Evolutionary conservation across 1,284 basidiomycete genomes (phyloP).

Genomic region (Cryptococcus jaspeensis): DNA sequence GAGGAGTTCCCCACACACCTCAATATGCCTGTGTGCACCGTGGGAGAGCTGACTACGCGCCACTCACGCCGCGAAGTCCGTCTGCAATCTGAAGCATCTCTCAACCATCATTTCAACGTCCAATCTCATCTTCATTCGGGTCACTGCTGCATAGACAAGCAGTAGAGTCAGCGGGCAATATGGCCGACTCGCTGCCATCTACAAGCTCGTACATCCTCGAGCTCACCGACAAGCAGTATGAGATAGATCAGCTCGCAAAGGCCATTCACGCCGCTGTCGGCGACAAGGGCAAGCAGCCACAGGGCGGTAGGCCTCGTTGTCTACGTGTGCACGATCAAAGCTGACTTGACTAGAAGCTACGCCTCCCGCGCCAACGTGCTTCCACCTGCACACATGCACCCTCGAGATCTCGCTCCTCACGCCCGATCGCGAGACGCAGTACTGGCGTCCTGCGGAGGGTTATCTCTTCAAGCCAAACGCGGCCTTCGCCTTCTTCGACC

Average conservation of each 20-base stretch:
- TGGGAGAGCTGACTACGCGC: too few relatives aligned
- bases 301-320: neutral
- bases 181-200: too few relatives aligned
- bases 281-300: conserved; percentile 1
- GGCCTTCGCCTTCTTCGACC: conserved; percentile 10
- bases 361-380: conserved; percentile 4
- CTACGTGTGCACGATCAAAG: neutral
- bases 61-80: too few relatives aligned
- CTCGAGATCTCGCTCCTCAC: conserved; percentile 25
- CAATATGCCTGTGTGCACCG: too few relatives aligned
- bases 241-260: conserved; percentile 17
- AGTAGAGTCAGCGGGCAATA: too few relatives aligned
- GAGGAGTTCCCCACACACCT: too few relatives aligned
- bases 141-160: too few relatives aligned
- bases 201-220: conserved; percentile 8
- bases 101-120: too few relatives aligned
- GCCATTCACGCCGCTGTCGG: conserved; percentile 9
- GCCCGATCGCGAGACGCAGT: conserved; percentile 5
- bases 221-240: conserved; percentile 7
- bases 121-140: too few relatives aligned
- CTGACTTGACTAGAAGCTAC: neutral
- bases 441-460: neutral
- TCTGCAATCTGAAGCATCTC: too few relatives aligned
- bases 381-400: conserved; percentile 40
- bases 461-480: conserved; percentile 15